These are phyloP conservation scores for Euphorbia tirucalli DNA, from an alignment of 345 rosid species.

Conservation along the genomic window DNA sequence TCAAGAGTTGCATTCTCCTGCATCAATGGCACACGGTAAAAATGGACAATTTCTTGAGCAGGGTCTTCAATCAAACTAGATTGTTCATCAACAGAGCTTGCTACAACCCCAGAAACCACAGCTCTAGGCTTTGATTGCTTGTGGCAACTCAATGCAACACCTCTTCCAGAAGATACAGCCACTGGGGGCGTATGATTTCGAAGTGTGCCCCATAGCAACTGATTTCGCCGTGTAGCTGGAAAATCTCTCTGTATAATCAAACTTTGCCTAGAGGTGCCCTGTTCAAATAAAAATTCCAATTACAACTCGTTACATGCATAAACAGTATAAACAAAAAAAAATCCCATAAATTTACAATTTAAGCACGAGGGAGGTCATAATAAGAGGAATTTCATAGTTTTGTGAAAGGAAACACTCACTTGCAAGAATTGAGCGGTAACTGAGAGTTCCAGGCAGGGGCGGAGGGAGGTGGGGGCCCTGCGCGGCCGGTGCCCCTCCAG, in stretches of 20 bases:
- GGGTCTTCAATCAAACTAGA: constrained; percentile 51
- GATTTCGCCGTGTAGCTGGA: constrained; percentile 18
- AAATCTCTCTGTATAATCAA: constrained; percentile 10
- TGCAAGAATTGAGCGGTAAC: constrained; percentile 10
- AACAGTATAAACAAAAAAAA: no score
- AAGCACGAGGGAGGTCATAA: background rate
- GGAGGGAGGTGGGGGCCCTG: no score
- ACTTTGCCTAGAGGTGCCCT: constrained; percentile 18
- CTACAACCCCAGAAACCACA: constrained; percentile 36
- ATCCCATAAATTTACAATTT: no score
- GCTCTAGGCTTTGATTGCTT: constrained; percentile 51
- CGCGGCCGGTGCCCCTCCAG: no score
- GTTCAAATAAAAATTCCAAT: constrained; percentile 4
- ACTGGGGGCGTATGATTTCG: background rate
- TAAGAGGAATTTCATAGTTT: background rate
- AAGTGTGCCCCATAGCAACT: constrained; percentile 22
- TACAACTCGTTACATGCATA: background rate
- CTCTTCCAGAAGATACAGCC: no score
- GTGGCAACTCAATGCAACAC: constrained; percentile 52
- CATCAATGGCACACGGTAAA: constrained; percentile 69
- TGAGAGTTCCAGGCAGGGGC: background rate
- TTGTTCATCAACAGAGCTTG: constrained; percentile 44
- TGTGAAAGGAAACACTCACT: background rate
- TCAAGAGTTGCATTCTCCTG: constrained; percentile 69
- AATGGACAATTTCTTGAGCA: constrained; percentile 57